A percentile compares a stretch with the other conserved stretches of the same genome.
Evolutionary conservation across 129 eudicot genomes (phyloP).

Genomic region (Ambrosia trifida): DNA sequence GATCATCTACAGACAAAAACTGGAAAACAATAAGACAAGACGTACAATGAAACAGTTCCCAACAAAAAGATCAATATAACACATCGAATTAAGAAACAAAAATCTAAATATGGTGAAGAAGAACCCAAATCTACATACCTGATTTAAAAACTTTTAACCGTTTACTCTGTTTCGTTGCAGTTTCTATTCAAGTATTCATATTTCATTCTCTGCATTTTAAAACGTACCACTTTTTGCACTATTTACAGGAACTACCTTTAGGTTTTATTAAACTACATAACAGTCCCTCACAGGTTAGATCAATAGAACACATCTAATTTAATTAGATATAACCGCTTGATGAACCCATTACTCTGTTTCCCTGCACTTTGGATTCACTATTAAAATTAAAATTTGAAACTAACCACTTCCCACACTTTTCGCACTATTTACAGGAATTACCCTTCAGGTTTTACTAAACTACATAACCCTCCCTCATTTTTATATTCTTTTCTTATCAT

Average conservation of each 20-base stretch:
- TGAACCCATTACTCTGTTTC: too few species aligned
- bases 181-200: constrained; percentile 13
- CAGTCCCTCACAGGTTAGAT: too few species aligned
- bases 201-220: constrained; percentile 17
- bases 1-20: too few species aligned
- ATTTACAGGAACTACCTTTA: too few species aligned
- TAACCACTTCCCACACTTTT: not conserved
- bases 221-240: not conserved
- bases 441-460: not conserved
- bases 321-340: too few species aligned
- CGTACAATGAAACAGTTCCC: too few species aligned
- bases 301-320: too few species aligned
- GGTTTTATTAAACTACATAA: too few species aligned
- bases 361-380: too few species aligned
- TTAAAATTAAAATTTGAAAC: too few species aligned
- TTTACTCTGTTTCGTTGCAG: constrained; percentile 22
- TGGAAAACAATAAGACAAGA: too few species aligned
- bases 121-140: constrained; percentile 21
- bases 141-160: not conserved
- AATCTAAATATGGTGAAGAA: not conserved
- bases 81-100: constrained; percentile 8
- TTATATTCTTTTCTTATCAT: too few species aligned
- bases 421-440: constrained; percentile 2
- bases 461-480: constrained; percentile 9
- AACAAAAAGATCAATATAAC: not conserved